Base-by-base conservation (phyloP, 2,329 filamentous ascomycete genomes). In the Macrophomina pseudophaseolina region DNA sequence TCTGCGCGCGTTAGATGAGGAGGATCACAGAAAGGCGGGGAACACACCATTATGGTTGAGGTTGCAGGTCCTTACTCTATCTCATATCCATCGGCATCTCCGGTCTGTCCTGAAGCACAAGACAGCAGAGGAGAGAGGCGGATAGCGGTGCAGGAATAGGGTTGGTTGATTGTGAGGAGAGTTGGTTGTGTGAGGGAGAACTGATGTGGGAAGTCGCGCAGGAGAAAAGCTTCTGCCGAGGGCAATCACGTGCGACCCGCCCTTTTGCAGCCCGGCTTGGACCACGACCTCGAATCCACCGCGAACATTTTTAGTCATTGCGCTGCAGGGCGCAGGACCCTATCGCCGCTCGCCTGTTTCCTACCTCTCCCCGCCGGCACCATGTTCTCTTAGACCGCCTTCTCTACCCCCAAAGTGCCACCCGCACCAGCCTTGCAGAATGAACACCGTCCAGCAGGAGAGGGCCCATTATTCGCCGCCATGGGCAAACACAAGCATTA, bases 401-500 rank as follows among this genome's bases (percentile, higher is more conserved):
- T 40, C n/a, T 32, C 32, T 49, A 5, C 58, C 18, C 42, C 48
- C 4, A 42, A 16, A 48, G 53, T 30, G 18, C 52, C 14, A 56
- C 30, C 23, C n/a, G 30, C 32, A n/a, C 32, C 59, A 51, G 18
- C 32, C 52, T 44, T 33, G 28, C 44, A 66, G 48, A n/a, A 66
- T 59, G 64, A 66, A 44, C n/a, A 52, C 52, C 16, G 56, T 49
- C 28, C 67, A 74, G 53, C 71, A 23, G 23, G 23, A 23, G 23
- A 23, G 76, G 70, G 89, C 88, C 70, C 91, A 93, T 72, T 99
- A 98, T 80, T 91, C 90, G 69, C 95, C 95, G 68, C 95, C 95
- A 78, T 99, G 95, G 95, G 92, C 91, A 62, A 91, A 98, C 80
- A 89, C 97, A 72, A 94, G 92, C 81, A 97, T 99, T 74, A 97